phyloP scores from a whole-genome alignment of 2,329 filamentous ascomycete genomes.

The Fusarium mundagurra region DNA sequence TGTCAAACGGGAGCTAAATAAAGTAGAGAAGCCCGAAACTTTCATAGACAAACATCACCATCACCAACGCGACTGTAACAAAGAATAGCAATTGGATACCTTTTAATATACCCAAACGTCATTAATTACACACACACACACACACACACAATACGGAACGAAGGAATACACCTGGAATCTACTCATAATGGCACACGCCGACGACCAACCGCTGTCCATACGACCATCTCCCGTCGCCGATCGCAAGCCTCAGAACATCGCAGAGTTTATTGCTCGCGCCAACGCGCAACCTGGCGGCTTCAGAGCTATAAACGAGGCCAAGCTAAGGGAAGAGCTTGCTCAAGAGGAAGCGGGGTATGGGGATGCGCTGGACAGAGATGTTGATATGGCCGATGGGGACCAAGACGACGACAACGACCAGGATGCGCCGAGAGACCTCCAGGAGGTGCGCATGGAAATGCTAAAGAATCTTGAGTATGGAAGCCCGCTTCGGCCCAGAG shows the following conservation, averaged over 20 bases:
- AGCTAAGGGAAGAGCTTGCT: conserved; percentile 74
- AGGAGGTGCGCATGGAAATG: conserved; percentile 66
- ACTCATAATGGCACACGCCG: conserved; percentile 45
- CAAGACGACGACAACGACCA: conserved; percentile 52
- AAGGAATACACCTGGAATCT: background rate
- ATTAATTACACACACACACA: background rate
- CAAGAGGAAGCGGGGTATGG: conserved; percentile 53
- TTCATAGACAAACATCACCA: background rate
- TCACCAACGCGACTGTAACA: background rate
- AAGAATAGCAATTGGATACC: background rate
- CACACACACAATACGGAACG: background rate
- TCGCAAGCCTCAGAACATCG: conserved; percentile 69
- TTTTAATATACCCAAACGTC: background rate
- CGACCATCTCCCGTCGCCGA: conserved; percentile 60
- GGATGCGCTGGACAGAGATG: conserved; percentile 56
- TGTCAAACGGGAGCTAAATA: conserved; percentile 13
- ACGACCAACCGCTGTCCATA: conserved; percentile 51
- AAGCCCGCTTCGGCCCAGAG: background rate
- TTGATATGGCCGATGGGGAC: conserved; percentile 58
- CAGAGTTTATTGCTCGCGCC: conserved; percentile 81
- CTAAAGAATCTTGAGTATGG: conserved; percentile 67
- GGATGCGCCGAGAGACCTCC: conserved; percentile 56
- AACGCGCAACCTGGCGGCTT: conserved; percentile 83
- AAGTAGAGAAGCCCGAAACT: conserved; percentile 5
- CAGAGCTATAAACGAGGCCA: conserved; percentile 78